Base-by-base conservation (phyloP, 495 filamentous ascomycete genomes). In the Talaromyces thailandensis region DNA sequence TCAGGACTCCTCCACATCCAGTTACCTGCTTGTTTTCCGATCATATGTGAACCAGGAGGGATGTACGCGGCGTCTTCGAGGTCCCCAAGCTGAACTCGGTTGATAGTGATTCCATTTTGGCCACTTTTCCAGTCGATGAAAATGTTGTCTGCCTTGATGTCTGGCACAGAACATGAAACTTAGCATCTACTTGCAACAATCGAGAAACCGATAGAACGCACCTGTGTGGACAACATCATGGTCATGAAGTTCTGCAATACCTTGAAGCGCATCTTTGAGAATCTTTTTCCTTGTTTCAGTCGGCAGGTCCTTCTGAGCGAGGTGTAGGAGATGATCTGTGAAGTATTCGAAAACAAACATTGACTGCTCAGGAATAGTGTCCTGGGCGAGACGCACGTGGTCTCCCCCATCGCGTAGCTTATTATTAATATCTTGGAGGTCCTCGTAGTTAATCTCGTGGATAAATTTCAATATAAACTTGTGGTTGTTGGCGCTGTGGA, bases 341-440 rank as follows among this genome's bases (percentile, higher is more conserved):
- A 79, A 66, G 64, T 81, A 75, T 55, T 79, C 70, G 58, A 75
- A 80, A 58, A 81, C 75, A 66, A 81, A 77, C 71, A 79, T 78
- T 11, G 72, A 75, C 64, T 73, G 68, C 21, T 76, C 75, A 2
- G 79, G 77, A 59, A 81, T 71, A 37, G 69, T 76, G 63, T 81
- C 79, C 56, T 67, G 61, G 24, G 71, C 59, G 23, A 40, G 57
- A 59, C 57, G 37, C 57, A 76, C 63, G 67, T 78, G 76, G 57
- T 67, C 69, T 31, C 56, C 67, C 68, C 68, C 69, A 51, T 65
- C 67, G 26, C 70, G 68, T 58, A 77, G 74, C n/a, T 66, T 64
- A 51, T 71, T 66, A 52, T 78, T 71, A 23, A 80, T 66, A 60
- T 73, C 70, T 59, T 71, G 64, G 23, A 70, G 69, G 70, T 76